A percentile compares a stretch with the other conserved stretches of the same genome.
phyloP scores from a whole-genome alignment of 352 stramenopile species.

The Pythium apleroticum region DNA sequence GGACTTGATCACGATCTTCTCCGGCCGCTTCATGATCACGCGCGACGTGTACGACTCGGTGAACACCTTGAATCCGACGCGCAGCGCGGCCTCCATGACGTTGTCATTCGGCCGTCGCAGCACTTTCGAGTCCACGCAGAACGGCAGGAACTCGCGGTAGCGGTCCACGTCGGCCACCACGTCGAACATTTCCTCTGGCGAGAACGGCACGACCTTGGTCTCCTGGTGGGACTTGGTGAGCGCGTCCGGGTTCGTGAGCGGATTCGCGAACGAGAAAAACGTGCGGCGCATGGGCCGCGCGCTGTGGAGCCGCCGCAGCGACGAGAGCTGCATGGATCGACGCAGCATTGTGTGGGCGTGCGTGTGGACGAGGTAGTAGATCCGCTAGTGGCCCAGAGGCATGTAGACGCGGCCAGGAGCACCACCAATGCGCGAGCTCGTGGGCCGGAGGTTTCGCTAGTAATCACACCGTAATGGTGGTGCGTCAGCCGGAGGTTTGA shows the following conservation, averaged over 20 bases:
- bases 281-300: not conserved
- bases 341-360: slow-evolving; percentile 33
- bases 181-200: slow-evolving; percentile 75
- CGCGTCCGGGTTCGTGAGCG: slow-evolving; percentile 31
- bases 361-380: not conserved
- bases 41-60: slow-evolving; percentile 83
- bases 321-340: not conserved
- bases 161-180: slow-evolving; percentile 72
- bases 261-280: slow-evolving; percentile 65
- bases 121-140: slow-evolving; percentile 78
- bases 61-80: slow-evolving; percentile 80
- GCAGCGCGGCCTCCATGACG: slow-evolving; percentile 74
- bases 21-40: slow-evolving; percentile 75
- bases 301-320: slow-evolving; percentile 1
- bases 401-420: not conserved
- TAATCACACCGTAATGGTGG: not conserved
- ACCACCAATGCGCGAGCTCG: not conserved
- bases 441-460: not conserved
- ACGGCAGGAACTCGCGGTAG: slow-evolving; percentile 79
- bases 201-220: slow-evolving; percentile 75
- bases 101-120: slow-evolving; percentile 69
- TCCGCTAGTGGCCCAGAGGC: not conserved
- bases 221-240: slow-evolving; percentile 75
- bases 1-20: slow-evolving; percentile 72
- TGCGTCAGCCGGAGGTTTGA: not conserved